These are phyloP conservation scores for Primulina tabacum DNA, from an alignment of 257 asterid species.

Conservation along the genomic window DNA sequence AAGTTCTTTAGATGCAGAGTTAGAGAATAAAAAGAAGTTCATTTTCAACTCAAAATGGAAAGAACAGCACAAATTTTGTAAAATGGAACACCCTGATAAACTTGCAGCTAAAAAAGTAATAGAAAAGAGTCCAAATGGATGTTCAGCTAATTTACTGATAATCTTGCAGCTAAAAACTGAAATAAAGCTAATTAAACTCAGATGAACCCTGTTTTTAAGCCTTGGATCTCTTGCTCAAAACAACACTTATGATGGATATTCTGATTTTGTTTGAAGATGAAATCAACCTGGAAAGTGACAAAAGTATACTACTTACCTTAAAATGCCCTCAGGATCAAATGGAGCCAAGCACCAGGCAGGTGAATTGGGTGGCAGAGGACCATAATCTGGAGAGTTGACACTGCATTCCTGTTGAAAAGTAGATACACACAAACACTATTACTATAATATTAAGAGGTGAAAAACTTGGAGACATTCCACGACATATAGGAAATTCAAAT, in stretches of 20 bases:
- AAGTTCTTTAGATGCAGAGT: conserved; percentile 17
- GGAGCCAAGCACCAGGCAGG: conserved; percentile 96
- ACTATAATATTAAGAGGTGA: conserved; percentile 1
- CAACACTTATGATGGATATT: not conserved
- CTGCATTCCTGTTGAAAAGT: conserved; percentile 68
- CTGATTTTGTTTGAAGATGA: conserved; percentile 6
- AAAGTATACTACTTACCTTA: conserved; percentile 50
- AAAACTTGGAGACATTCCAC: conserved; percentile 12
- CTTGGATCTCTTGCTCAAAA: conserved; percentile 5
- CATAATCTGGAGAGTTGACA: conserved; percentile 84
- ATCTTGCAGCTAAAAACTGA: not conserved
- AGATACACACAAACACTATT: not conserved
- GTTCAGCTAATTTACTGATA: not conserved
- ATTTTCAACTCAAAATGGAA: conserved; percentile 1
- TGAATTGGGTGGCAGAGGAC: conserved; percentile 71
- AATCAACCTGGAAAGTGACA: conserved; percentile 12
- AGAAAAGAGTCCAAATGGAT: not conserved
- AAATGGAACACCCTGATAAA: not conserved
- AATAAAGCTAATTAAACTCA: conserved; percentile 18
- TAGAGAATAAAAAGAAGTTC: not conserved
- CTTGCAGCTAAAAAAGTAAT: not conserved
- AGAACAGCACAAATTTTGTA: not conserved
- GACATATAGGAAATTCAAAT: conserved; percentile 19
- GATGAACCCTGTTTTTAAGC: not conserved
- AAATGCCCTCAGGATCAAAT: conserved; percentile 89